These are phyloP conservation scores for Rhynchosporium secalis DNA, from an alignment of 2,329 filamentous ascomycete species.

Conservation along the genomic window DNA sequence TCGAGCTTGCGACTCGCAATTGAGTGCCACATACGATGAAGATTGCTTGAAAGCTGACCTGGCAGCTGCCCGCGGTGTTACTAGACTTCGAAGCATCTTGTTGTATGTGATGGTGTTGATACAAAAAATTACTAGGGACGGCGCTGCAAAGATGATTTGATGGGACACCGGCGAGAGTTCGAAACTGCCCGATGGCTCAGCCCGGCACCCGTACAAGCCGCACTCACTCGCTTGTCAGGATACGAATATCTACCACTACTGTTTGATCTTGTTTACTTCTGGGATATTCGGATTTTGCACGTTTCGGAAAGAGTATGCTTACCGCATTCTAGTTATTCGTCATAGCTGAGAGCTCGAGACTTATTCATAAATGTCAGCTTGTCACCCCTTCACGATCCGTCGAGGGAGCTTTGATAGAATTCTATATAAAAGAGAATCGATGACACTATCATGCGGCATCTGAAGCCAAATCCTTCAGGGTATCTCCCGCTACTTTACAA, in stretches of 20 bases:
- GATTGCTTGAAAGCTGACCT: constrained; percentile 56
- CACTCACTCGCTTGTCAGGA: background rate
- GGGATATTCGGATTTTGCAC: constrained; percentile 3
- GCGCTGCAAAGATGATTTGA: constrained; percentile 18
- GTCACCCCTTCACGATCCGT: background rate
- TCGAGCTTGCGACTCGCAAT: constrained; percentile 20
- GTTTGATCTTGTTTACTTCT: constrained; percentile 10
- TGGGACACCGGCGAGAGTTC: constrained; percentile 3
- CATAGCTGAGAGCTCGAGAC: background rate
- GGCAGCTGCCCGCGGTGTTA: constrained; percentile 58
- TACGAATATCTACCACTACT: background rate
- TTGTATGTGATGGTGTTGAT: constrained; percentile 30
- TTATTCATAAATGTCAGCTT: background rate
- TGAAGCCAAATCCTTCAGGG: constrained; percentile 32
- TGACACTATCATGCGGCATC: constrained; percentile 2
- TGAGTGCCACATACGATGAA: constrained; percentile 49
- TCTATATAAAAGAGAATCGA: background rate
- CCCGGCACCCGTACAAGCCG: constrained; percentile 8
- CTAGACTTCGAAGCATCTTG: constrained; percentile 61
- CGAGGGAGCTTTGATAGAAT: background rate
- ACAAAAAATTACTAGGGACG: constrained; percentile 16
- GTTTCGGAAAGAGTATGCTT: background rate
- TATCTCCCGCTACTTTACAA: constrained; percentile 47
- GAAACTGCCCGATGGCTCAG: constrained; percentile 9
- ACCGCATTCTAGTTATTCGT: background rate